Conservation (phyloP, 2,329 filamentous ascomycete genomes). For the Stachybotrys chartarum region DNA sequence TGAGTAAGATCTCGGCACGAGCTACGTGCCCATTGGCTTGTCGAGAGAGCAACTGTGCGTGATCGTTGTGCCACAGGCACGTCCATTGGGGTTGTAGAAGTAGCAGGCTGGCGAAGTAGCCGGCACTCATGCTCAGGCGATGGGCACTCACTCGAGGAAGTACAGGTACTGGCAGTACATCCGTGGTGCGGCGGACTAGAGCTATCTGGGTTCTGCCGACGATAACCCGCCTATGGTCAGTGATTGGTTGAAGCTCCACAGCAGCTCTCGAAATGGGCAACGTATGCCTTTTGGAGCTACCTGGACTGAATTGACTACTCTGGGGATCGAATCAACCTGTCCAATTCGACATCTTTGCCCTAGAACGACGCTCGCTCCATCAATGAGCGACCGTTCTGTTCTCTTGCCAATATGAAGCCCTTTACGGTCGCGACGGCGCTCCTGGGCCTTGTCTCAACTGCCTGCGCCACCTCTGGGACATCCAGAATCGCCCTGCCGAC, state of each 20-base stretch:
- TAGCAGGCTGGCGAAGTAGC: too few relatives aligned
- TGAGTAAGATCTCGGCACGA: too few relatives aligned
- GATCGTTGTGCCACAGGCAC: background rate
- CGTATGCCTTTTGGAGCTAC: slow-evolving; percentile 25
- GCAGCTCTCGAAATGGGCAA: slow-evolving; percentile 23
- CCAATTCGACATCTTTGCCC: slow-evolving; percentile 6
- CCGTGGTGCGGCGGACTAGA: too few relatives aligned
- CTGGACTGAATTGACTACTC: slow-evolving; percentile 15
- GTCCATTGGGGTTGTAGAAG: background rate
- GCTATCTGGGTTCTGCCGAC: slow-evolving; percentile 8
- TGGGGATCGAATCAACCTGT: slow-evolving; percentile 9
- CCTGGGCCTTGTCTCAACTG: slow-evolving; percentile 47
- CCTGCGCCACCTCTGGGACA: slow-evolving; percentile 33
- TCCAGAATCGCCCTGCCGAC: slow-evolving; percentile 54
- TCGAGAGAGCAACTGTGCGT: background rate
- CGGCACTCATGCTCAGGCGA: too few relatives aligned
- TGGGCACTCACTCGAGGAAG: too few relatives aligned
- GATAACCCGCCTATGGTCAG: slow-evolving; percentile 2
- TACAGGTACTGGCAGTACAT: too few relatives aligned
- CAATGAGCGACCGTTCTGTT: slow-evolving; percentile 22
- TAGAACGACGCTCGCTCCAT: slow-evolving; percentile 18
- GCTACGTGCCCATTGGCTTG: background rate
- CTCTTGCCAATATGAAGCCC: slow-evolving; percentile 31
- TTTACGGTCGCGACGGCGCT: slow-evolving; percentile 48
- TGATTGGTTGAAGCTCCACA: slow-evolving; percentile 21